Conservation (phyloP, 352 stramenopile genomes). For the Plasmopara muralis region DNA sequence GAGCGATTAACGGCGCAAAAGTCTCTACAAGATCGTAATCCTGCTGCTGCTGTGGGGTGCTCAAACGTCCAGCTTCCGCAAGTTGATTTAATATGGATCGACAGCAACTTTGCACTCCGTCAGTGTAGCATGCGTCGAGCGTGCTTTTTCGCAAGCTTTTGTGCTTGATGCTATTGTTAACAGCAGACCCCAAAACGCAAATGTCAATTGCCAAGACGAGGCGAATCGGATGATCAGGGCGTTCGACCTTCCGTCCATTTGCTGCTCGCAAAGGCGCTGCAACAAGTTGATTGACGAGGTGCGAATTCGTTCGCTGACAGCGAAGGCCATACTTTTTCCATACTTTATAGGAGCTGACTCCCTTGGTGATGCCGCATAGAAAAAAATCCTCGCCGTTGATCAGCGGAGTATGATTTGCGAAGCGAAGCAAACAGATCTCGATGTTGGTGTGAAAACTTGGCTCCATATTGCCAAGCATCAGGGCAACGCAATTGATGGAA, state of each 20-base stretch:
- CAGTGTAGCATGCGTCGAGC: conserved; percentile 41
- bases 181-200: conserved; percentile 14
- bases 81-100: conserved; percentile 43
- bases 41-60: conserved; percentile 44
- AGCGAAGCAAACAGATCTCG: conserved; percentile 61
- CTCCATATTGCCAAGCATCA: conserved; percentile 27
- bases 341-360: conserved; percentile 25
- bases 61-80: conserved; percentile 31
- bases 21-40: conserved; percentile 43
- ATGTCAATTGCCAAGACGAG: conserved; percentile 58
- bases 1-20: conserved; percentile 50
- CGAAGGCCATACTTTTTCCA: conserved; percentile 61
- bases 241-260: conserved; percentile 5
- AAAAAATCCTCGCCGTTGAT: conserved; percentile 53
- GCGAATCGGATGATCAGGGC: conserved; percentile 4
- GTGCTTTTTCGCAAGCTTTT: conserved; percentile 45
- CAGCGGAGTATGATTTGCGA: conserved; percentile 66
- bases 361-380: conserved; percentile 45
- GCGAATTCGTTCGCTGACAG: conserved; percentile 23
- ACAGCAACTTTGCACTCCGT: conserved; percentile 32
- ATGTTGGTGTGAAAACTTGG: conserved; percentile 21
- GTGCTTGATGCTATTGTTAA: conserved; percentile 33
- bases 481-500: conserved; percentile 42
- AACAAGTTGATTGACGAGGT: conserved; percentile 50
- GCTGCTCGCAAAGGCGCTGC: conserved; percentile 23